Base-by-base conservation (phyloP, 2,329 filamentous ascomycete species). In the Thelonectria olida region DNA sequence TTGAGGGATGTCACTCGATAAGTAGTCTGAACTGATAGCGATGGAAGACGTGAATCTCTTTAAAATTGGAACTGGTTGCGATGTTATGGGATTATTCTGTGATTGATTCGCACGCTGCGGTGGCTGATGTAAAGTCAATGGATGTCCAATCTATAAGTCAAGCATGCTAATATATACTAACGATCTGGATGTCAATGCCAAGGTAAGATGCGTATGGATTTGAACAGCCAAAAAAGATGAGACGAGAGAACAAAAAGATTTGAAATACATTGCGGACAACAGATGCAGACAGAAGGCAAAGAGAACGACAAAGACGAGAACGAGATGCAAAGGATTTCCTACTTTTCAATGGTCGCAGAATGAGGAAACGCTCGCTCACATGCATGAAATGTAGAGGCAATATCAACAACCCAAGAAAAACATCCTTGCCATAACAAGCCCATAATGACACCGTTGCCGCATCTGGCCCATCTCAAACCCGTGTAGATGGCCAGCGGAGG, bases 301-400 rank as follows among this genome's bases (percentile, higher is more conserved):
- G 22, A 20, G 13, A 39, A n/a, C 28, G 15, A 13, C n/a, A 25
- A 31, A 22, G 7, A 55, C 20, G 38, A 28, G 22, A 36, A 31
- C 28, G 34, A n/a, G 17, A 48, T 20, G n/a, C 19, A 50, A 36
- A 6, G 49, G 36, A 20, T 48, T 48, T 36, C 57, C 50, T 51
- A 38, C 47, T 52, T 56, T 48, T 34, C 31, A 57, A 52, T 31
- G 34, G 48, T n/a, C 34, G 25, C 13, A 36, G 47, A 56, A 57
- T 53, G 47, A 57, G 31, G 58, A 61, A 47, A 52, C 52, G 53
- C 53, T 56, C 48, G 58, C 52, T 53, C 53, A 60, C 51, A 60
- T 60, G 57, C 57, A 51, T 60, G 38, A 54, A 42, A 49, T 20
- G 17, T 38, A 54, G 44, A 45, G 47, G 49, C 27, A 44, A 55